phyloP scores from a whole-genome alignment of 208 protist species.

The Lotmaria passim region DNA sequence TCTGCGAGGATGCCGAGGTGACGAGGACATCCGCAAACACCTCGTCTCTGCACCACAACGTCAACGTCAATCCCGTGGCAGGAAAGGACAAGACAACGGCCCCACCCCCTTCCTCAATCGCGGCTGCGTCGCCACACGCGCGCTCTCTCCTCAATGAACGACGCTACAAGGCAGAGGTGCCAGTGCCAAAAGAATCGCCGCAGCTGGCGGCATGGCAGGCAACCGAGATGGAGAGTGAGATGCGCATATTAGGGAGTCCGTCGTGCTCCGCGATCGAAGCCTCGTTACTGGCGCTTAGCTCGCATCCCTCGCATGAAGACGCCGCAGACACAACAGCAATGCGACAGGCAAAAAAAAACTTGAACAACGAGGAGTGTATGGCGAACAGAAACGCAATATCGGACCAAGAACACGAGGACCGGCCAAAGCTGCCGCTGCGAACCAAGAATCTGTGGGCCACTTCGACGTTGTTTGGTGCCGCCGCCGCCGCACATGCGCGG shows the following conservation, averaged over 20 bases:
- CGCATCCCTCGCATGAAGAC: background rate
- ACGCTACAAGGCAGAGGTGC: background rate
- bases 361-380: too few species aligned
- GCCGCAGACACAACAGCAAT: background rate
- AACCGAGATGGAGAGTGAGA: background rate
- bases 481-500: too few species aligned
- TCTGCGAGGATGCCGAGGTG: constrained; percentile 9
- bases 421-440: background rate
- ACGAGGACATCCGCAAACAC: background rate
- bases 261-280: background rate
- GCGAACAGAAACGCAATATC: background rate
- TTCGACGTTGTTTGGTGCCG: too few species aligned
- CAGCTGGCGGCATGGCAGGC: background rate
- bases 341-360: too few species aligned
- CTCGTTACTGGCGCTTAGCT: background rate
- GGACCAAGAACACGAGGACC: background rate
- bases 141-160: too few species aligned
- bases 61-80: background rate
- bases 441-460: background rate
- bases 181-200: background rate
- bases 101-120: background rate
- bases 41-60: background rate
- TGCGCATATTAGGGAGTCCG: background rate
- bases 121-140: background rate
- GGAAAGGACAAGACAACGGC: background rate